Evolutionary conservation across 106 monocot species (phyloP).

Genomic region (Triglochin maritima): DNA sequence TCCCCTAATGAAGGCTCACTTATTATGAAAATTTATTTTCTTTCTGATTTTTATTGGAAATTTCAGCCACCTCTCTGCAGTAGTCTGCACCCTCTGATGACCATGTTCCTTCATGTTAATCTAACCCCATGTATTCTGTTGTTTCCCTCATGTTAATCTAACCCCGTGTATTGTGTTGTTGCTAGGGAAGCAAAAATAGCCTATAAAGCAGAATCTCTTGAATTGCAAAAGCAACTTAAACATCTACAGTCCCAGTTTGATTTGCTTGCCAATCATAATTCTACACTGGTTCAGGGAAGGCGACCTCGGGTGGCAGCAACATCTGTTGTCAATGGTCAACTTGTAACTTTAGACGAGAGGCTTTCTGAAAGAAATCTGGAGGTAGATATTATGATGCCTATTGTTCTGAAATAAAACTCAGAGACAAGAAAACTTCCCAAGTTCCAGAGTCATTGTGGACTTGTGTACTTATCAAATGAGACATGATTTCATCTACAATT

Average conservation of each 20-base stretch:
- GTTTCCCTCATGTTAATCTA: too few species aligned
- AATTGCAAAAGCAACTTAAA: conserved; percentile 79
- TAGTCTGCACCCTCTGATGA: background rate
- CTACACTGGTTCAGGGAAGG: conserved; percentile 80
- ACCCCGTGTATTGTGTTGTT: background rate
- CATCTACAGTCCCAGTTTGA: conserved; percentile 73
- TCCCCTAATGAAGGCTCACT: too few species aligned
- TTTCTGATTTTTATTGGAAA: background rate
- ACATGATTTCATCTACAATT: too few species aligned
- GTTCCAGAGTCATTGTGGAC: too few species aligned
- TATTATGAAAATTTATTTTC: too few species aligned
- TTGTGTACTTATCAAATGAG: too few species aligned
- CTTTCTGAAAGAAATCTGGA: conserved; percentile 74
- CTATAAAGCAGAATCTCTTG: conserved; percentile 69
- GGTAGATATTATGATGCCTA: conserved; percentile 23
- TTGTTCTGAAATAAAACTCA: background rate
- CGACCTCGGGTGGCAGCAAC: conserved; percentile 56
- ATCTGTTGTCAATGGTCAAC: conserved; percentile 63
- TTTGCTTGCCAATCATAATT: conserved; percentile 73
- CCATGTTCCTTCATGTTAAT: too few species aligned
- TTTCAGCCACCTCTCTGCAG: background rate
- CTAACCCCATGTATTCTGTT: background rate
- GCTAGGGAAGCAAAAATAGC: conserved; percentile 73
- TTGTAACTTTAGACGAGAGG: conserved; percentile 63
- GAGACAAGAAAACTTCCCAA: background rate